Evolutionary conservation across 78 protist genomes (phyloP).

Genomic region (Dictyostelium firmibasis): DNA sequence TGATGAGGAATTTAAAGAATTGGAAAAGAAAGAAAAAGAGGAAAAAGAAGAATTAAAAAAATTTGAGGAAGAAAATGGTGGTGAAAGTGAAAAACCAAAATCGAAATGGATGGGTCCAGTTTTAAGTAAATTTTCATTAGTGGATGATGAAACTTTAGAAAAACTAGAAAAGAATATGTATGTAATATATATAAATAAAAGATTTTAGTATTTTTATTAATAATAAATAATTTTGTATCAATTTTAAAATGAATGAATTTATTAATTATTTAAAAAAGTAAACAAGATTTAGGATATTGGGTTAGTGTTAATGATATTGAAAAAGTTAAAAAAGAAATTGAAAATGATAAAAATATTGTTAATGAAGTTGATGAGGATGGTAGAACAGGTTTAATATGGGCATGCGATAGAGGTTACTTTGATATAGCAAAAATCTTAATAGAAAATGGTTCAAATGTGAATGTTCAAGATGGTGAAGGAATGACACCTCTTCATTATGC

Average conservation of each 20-base stretch:
- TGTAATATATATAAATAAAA: too few species aligned
- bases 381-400: slow-evolving; percentile 54
- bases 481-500: slow-evolving; percentile 72
- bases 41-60: background rate
- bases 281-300: slow-evolving; percentile 44
- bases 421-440: slow-evolving; percentile 10
- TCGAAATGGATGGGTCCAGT: slow-evolving; percentile 58
- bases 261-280: background rate
- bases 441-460: background rate
- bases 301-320: slow-evolving; percentile 5
- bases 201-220: too few species aligned
- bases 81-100: background rate
- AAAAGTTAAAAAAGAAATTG: slow-evolving; percentile 9
- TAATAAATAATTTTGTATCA: too few species aligned
- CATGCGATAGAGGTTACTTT: slow-evolving; percentile 58
- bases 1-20: background rate
- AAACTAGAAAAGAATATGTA: background rate
- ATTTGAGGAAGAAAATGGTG: slow-evolving; percentile 11
- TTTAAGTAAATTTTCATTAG: slow-evolving; percentile 46
- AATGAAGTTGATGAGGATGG: slow-evolving; percentile 35
- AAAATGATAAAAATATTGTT: background rate
- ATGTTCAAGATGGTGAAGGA: slow-evolving; percentile 46
- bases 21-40: background rate
- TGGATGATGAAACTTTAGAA: slow-evolving; percentile 4
- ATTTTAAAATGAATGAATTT: too few species aligned